Percentiles rank a stretch among this genome's conserved stretches.
Evolutionary conservation across 768 basidiomycete genomes (phyloP).

Genomic region (Boletus eberwhitei): DNA sequence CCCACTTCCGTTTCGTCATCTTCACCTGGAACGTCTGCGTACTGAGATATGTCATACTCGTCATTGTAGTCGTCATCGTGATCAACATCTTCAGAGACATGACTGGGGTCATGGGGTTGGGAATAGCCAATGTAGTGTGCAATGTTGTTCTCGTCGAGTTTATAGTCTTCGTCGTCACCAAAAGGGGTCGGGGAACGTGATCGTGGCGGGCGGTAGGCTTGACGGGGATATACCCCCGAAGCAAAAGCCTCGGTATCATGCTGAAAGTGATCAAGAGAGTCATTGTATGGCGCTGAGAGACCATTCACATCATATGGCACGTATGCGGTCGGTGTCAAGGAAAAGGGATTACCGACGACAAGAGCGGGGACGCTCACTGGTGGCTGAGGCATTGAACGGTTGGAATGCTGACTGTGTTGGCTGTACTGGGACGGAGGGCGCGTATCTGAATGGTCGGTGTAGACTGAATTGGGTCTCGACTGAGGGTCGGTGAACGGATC

Average conservation of each 20-base stretch:
- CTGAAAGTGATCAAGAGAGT: conserved; percentile 52
- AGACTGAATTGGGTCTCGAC: conserved; percentile 26
- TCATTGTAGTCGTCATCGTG: conserved; percentile 12
- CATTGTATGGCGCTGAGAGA: conserved; percentile 34
- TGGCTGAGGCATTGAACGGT: conserved; percentile 26
- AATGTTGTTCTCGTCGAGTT: conserved; percentile 52
- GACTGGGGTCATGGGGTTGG: conserved; percentile 12
- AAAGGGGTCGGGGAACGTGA: conserved; percentile 78
- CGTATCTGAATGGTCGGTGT: conserved; percentile 27
- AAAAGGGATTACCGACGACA: conserved; percentile 26
- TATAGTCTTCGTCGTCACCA: conserved; percentile 70
- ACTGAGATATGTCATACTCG: conserved; percentile 33
- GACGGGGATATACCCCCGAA: conserved; percentile 53
- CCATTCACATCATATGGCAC: conserved; percentile 14
- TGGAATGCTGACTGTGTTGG: conserved; percentile 36
- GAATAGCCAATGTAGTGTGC: conserved; percentile 51
- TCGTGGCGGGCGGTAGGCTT: conserved; percentile 48
- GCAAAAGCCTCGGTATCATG: conserved; percentile 69
- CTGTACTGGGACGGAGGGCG: conserved; percentile 35
- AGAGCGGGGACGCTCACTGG: conserved; percentile 14
- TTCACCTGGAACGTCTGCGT: conserved; percentile 23
- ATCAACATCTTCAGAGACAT: conserved; percentile 25
- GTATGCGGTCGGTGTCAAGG: conserved; percentile 11
- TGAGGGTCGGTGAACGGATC: conserved; percentile 30
- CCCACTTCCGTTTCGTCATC: conserved; percentile 19